phyloP scores from a whole-genome alignment of 1,284 basidiomycete species.

The Pholiota adiposa region DNA sequence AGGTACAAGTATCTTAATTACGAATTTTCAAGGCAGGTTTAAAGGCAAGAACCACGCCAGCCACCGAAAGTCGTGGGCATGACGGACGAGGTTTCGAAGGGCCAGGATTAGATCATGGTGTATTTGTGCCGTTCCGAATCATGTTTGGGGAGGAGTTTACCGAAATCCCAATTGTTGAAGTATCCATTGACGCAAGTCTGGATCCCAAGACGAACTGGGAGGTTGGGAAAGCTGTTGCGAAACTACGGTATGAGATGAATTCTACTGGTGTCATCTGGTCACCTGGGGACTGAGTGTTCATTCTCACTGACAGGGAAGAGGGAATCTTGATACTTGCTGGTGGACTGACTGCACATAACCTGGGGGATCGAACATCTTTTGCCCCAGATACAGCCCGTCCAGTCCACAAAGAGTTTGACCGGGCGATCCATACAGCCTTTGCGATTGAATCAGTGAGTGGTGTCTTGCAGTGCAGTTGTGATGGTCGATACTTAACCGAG shows the following conservation, averaged over 20 bases:
- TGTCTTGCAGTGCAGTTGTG: constrained; percentile 3
- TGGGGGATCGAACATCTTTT: constrained; percentile 59
- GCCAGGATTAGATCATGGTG: constrained; percentile 71
- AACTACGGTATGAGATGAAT: constrained; percentile 50
- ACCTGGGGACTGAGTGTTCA: constrained; percentile 14
- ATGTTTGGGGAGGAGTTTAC: constrained; percentile 74
- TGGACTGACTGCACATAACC: constrained; percentile 71
- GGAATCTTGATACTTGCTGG: constrained; percentile 73
- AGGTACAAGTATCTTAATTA: background rate
- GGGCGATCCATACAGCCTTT: constrained; percentile 61
- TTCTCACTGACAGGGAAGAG: constrained; percentile 48
- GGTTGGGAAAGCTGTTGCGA: constrained; percentile 62
- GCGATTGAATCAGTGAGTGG: constrained; percentile 51
- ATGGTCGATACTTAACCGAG: constrained; percentile 16
- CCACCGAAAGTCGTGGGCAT: constrained; percentile 58
- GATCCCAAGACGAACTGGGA: constrained; percentile 67
- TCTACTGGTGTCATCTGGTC: constrained; percentile 12
- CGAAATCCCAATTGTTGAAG: constrained; percentile 69
- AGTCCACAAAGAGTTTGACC: constrained; percentile 59
- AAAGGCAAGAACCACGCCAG: constrained; percentile 52
- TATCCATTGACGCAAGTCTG: constrained; percentile 67
- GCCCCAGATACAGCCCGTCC: constrained; percentile 50
- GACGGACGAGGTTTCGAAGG: constrained; percentile 72
- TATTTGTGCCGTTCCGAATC: constrained; percentile 75
- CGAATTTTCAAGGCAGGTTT: constrained; percentile 52